These are phyloP conservation scores for Sphaerosporella brunnea DNA, from an alignment of 495 filamentous ascomycete genomes.

Conservation along the genomic window DNA sequence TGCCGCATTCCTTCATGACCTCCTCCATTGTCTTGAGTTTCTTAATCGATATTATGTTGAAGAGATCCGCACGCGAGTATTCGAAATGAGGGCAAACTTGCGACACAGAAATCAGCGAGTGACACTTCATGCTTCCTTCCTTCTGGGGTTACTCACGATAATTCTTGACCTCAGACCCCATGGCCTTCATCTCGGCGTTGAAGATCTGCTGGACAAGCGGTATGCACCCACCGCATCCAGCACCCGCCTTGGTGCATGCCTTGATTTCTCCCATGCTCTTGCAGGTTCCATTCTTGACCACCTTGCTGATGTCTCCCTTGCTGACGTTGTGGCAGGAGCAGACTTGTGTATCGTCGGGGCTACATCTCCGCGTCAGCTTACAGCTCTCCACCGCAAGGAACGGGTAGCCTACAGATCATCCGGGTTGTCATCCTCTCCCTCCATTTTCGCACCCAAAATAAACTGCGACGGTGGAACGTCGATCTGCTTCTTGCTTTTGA, in stretches of 20 bases:
- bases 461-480: slow-evolving; percentile 73
- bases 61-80: slow-evolving; percentile 75
- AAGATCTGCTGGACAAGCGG: slow-evolving; percentile 84
- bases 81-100: slow-evolving; percentile 59
- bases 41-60: slow-evolving; percentile 77
- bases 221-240: slow-evolving; percentile 82
- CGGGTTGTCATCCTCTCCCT: slow-evolving; percentile 47
- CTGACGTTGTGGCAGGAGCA: slow-evolving; percentile 95
- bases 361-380: slow-evolving; percentile 22
- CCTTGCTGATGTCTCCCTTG: slow-evolving; percentile 61
- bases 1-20: slow-evolving; percentile 70
- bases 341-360: slow-evolving; percentile 71
- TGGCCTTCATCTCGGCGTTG: slow-evolving; percentile 75
- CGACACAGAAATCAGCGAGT: background rate
- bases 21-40: slow-evolving; percentile 55
- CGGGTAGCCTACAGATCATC: slow-evolving; percentile 41
- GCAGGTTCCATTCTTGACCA: slow-evolving; percentile 65
- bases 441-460: slow-evolving; percentile 67
- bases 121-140: no score
- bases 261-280: slow-evolving; percentile 78
- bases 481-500: slow-evolving; percentile 68
- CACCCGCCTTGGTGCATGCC: slow-evolving; percentile 86
- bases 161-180: slow-evolving; percentile 85
- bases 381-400: background rate
- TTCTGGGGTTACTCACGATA: slow-evolving; percentile 34